A percentile compares a stretch with the other conserved stretches of the same genome.
These are phyloP conservation scores for Candida tropicalis DNA, from an alignment of 1,139 yeast genomes.

Conservation along the genomic window DNA sequence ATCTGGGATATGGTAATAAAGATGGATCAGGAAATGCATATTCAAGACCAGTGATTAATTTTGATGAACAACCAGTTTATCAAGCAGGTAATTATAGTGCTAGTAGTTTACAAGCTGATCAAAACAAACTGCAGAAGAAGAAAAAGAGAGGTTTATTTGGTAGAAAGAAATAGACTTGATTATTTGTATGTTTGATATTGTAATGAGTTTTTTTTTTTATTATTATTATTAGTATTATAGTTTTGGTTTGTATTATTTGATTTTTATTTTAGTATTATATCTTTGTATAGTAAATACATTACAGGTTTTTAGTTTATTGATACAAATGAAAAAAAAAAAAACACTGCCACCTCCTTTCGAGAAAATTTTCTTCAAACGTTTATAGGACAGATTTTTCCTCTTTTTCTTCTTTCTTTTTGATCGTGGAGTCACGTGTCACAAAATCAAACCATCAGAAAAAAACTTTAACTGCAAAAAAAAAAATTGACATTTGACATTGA, in stretches of 20 bases:
- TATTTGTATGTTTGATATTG: background rate
- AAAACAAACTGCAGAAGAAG: constrained; percentile 39
- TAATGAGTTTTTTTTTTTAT: background rate
- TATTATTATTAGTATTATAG: background rate
- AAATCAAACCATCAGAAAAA: background rate
- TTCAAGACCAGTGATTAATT: constrained; percentile 38
- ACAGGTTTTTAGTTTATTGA: no score
- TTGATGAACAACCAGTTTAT: constrained; percentile 66
- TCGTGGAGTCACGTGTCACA: background rate
- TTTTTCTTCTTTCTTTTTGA: background rate
- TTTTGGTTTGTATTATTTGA: constrained; percentile 2
- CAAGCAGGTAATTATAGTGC: constrained; percentile 56
- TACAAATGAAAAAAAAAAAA: background rate
- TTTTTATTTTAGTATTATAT: background rate
- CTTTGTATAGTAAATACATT: no score
- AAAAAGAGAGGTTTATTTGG: constrained; percentile 73
- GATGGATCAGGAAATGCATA: constrained; percentile 24
- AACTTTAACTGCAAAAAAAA: background rate
- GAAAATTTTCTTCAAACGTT: background rate
- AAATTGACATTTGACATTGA: background rate
- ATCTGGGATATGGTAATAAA: constrained; percentile 23
- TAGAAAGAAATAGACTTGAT: constrained; percentile 40
- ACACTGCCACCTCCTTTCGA: constrained; percentile 6
- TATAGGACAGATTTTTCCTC: background rate
- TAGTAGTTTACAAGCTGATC: constrained; percentile 39